Evolutionary conservation across 495 filamentous ascomycete genomes (phyloP).

Genomic region (Cenococcum geophilum): DNA sequence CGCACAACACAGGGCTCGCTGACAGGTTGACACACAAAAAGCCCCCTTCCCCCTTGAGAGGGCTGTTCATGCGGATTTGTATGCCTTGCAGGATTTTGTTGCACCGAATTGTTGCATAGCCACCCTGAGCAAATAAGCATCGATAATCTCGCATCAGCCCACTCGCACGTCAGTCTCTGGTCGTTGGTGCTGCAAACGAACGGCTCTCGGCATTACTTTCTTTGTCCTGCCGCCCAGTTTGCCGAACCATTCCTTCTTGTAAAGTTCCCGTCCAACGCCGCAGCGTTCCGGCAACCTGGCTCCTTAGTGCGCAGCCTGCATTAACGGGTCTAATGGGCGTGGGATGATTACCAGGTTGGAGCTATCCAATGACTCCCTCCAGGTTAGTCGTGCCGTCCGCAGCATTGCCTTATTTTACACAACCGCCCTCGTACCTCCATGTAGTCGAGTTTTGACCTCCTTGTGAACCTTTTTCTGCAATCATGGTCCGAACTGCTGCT

Average conservation of each 20-base stretch:
- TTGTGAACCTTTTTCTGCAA: conserved; percentile 8
- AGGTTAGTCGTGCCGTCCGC: neutral
- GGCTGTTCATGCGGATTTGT: too few relatives aligned
- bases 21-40: too few relatives aligned
- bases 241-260: neutral
- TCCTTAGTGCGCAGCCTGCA: neutral
- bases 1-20: too few relatives aligned
- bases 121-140: too few relatives aligned
- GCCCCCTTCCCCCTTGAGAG: too few relatives aligned
- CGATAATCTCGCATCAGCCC: too few relatives aligned
- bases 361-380: neutral
- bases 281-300: neutral
- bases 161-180: too few relatives aligned
- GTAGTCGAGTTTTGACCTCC: neutral
- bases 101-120: too few relatives aligned
- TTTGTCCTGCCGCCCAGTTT: conserved; percentile 8
- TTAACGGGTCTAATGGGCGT: neutral
- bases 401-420: conserved; percentile 9
- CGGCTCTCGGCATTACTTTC: conserved; percentile 18
- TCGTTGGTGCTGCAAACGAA: neutral
- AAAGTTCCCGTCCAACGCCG: neutral
- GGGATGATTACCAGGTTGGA: neutral
- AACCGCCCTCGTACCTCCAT: neutral
- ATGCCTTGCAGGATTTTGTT: too few relatives aligned
- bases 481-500: conserved; percentile 18